Conservation (phyloP, 345 rosid genomes). For the Cardamine resedifolia region DNA sequence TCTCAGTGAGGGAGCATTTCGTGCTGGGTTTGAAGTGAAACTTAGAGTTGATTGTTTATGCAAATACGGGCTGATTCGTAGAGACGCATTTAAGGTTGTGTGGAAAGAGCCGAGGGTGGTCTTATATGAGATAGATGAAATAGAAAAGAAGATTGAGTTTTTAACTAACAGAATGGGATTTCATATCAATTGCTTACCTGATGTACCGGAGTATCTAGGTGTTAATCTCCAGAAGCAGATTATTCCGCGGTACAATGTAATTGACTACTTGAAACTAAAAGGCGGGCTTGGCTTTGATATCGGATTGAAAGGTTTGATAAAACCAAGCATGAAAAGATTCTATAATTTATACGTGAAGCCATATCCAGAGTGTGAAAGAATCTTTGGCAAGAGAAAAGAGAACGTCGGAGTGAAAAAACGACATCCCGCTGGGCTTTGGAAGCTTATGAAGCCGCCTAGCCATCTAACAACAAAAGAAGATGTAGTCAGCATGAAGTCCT, state of each 20-base stretch:
- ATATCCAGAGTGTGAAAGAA: slow-evolving; percentile 77
- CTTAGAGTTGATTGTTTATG: slow-evolving; percentile 77
- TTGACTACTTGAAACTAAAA: slow-evolving; percentile 55
- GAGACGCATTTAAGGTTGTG: slow-evolving; percentile 74
- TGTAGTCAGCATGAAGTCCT: slow-evolving; percentile 56
- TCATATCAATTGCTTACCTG: slow-evolving; percentile 50
- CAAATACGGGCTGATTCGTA: slow-evolving; percentile 61
- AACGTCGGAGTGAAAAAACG: slow-evolving; percentile 31
- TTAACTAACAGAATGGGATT: slow-evolving; percentile 53
- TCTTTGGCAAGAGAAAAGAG: slow-evolving; percentile 58
- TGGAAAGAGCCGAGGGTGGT: slow-evolving; percentile 84
- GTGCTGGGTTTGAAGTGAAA: slow-evolving; percentile 76
- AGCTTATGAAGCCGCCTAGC: slow-evolving; percentile 57
- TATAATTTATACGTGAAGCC: slow-evolving; percentile 84
- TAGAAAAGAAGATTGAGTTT: slow-evolving; percentile 72
- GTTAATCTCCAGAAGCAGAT: slow-evolving; percentile 79
- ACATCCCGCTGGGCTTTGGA: slow-evolving; percentile 73
- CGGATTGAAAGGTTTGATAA: slow-evolving; percentile 63
- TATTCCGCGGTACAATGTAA: slow-evolving; percentile 65
- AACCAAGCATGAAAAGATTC: slow-evolving; percentile 68
- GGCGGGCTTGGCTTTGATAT: slow-evolving; percentile 73
- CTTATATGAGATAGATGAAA: slow-evolving; percentile 54
- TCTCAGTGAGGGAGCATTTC: slow-evolving; percentile 51
- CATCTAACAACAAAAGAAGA: slow-evolving; percentile 53
- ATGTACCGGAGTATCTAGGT: slow-evolving; percentile 79